phyloP scores from a whole-genome alignment of 2,329 filamentous ascomycete genomes.

The Monosporascus cannonballus region DNA sequence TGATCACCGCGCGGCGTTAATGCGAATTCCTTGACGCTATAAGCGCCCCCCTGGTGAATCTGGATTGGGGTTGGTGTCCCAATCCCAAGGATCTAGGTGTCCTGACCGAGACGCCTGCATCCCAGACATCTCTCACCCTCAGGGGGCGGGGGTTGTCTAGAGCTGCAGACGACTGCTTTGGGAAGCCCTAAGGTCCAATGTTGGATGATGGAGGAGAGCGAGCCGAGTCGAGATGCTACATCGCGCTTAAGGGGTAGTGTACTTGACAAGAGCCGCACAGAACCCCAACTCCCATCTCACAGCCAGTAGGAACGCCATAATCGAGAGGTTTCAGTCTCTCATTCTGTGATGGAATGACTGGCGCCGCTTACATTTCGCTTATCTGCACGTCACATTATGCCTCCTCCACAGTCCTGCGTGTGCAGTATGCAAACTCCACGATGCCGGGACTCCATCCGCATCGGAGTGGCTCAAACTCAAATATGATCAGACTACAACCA shows the following conservation, averaged over 20 bases:
- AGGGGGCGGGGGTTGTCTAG: background rate
- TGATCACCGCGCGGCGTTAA: slow-evolving; percentile 1
- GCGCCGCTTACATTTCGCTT: background rate
- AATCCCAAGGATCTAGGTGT: background rate
- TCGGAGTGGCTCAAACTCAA: slow-evolving; percentile 6
- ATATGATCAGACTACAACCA: slow-evolving; percentile 3
- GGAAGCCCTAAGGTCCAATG: background rate
- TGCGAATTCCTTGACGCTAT: background rate
- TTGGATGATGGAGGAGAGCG: background rate
- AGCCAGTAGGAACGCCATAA: background rate
- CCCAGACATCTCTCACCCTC: background rate
- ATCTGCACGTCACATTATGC: background rate
- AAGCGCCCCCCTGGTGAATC: background rate
- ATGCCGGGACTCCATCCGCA: background rate
- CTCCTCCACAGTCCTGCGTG: background rate
- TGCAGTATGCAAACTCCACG: background rate
- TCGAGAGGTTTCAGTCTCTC: background rate
- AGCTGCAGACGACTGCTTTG: background rate
- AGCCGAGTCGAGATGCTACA: background rate
- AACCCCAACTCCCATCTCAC: background rate
- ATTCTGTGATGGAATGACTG: background rate
- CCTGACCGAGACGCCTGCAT: background rate
- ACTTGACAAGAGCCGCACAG: background rate
- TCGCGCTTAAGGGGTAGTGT: background rate
- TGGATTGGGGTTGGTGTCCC: background rate